These are phyloP conservation scores for Stentor coeruleus DNA, from an alignment of 73 alveolate species.

Conservation along the genomic window DNA sequence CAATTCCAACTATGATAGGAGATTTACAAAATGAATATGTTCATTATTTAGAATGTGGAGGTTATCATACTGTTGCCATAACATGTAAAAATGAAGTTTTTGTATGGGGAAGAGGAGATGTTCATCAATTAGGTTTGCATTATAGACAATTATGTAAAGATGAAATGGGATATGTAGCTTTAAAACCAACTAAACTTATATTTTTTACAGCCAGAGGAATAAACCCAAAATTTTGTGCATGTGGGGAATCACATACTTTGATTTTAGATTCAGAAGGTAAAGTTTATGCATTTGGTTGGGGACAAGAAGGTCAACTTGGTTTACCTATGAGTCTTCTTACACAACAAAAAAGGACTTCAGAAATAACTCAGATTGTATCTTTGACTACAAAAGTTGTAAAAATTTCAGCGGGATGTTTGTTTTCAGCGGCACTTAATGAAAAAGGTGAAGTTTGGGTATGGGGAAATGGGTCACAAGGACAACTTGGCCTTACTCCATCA, in stretches of 20 bases:
- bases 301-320: slow-evolving; percentile 55
- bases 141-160: slow-evolving; percentile 35
- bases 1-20: slow-evolving; percentile 33
- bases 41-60: slow-evolving; percentile 47
- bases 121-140: slow-evolving; percentile 47
- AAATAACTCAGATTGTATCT: background rate
- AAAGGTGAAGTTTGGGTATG: slow-evolving; percentile 70
- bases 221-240: slow-evolving; percentile 27
- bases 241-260: slow-evolving; percentile 67
- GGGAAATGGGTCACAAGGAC: slow-evolving; percentile 84
- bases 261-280: slow-evolving; percentile 43
- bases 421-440: slow-evolving; percentile 62
- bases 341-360: background rate
- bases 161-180: slow-evolving; percentile 34
- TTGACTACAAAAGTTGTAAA: slow-evolving; percentile 20
- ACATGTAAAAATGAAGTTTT: slow-evolving; percentile 21
- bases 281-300: slow-evolving; percentile 60
- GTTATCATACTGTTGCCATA: slow-evolving; percentile 55
- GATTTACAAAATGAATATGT: slow-evolving; percentile 10
- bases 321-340: background rate
- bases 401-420: slow-evolving; percentile 75
- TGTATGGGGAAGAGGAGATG: slow-evolving; percentile 72
- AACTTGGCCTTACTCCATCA: slow-evolving; percentile 62
- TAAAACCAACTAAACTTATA: slow-evolving; percentile 24
- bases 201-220: slow-evolving; percentile 18